These are phyloP conservation scores for Eutreptiella sp. DNA, from an alignment of 208 protist species.

Conservation along the genomic window DNA sequence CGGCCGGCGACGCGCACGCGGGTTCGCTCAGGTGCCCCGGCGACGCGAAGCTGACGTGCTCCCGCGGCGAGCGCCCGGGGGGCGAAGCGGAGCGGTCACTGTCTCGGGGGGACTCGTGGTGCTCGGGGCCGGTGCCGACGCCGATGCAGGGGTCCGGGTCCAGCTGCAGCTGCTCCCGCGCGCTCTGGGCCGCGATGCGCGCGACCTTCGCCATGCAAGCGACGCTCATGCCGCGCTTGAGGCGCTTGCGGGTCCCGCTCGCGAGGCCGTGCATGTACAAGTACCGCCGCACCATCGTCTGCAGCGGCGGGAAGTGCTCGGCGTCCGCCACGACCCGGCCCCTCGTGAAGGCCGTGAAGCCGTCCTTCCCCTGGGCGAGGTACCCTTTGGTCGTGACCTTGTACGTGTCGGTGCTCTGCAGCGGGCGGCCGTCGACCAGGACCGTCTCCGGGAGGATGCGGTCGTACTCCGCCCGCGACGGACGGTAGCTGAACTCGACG, in stretches of 20 bases:
- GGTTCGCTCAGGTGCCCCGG: too few relatives aligned
- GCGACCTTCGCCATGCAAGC: too few relatives aligned
- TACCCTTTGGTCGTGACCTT: constrained; percentile 1
- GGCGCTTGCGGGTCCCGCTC: background rate
- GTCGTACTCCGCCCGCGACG: background rate
- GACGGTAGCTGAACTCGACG: background rate
- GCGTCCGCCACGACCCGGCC: background rate
- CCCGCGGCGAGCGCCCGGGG: too few relatives aligned
- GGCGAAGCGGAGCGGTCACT: too few relatives aligned
- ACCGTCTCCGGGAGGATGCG: background rate
- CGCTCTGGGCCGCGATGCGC: too few relatives aligned
- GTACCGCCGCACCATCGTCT: background rate
- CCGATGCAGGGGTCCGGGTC: too few relatives aligned
- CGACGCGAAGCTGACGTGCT: too few relatives aligned
- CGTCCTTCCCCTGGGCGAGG: constrained; percentile 13
- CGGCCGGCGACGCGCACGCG: too few relatives aligned
- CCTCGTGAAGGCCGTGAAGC: constrained; percentile 7
- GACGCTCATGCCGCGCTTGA: background rate
- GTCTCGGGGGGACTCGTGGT: too few relatives aligned
- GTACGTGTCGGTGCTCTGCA: background rate
- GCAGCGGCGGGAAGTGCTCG: constrained; percentile 7
- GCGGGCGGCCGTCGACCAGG: background rate
- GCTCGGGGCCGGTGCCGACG: too few relatives aligned
- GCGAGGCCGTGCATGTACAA: constrained; percentile 6
- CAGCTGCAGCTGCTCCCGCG: too few relatives aligned